Percentiles rank a stretch among this genome's conserved stretches.
These are phyloP conservation scores for Lomentospora prolificans DNA, from an alignment of 2,329 filamentous ascomycete species.

Conservation along the genomic window DNA sequence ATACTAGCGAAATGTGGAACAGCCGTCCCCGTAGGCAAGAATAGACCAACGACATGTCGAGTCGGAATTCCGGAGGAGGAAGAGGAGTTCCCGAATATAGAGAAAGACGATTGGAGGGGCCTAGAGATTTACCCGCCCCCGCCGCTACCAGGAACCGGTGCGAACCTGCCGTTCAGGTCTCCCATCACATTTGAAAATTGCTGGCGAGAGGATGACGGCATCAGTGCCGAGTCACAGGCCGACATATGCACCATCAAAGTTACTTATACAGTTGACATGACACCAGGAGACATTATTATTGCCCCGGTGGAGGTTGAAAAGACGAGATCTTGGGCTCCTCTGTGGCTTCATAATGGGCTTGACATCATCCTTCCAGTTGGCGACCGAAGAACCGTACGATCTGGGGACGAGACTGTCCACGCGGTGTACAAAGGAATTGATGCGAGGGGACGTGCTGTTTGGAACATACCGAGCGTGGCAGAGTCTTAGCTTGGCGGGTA, in stretches of 20 bases:
- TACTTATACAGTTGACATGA: background rate
- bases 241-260: background rate
- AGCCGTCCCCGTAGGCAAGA: background rate
- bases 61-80: background rate
- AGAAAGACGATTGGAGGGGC: background rate
- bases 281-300: background rate
- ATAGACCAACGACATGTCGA: background rate
- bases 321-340: background rate
- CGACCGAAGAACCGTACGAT: no score
- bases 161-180: no score
- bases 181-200: background rate
- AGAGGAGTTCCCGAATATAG: background rate
- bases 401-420: no score
- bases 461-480: no score
- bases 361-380: background rate
- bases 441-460: no score
- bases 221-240: background rate
- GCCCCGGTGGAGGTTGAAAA: background rate
- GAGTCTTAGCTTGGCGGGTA: no score
- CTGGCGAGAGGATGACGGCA: background rate
- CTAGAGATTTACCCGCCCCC: background rate
- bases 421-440: no score
- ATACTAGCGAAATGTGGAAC: background rate
- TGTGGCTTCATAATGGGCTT: background rate
- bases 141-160: background rate